These are phyloP conservation scores for Limonium bicolor DNA, from an alignment of 148 eudicot genomes.

Conservation along the genomic window DNA sequence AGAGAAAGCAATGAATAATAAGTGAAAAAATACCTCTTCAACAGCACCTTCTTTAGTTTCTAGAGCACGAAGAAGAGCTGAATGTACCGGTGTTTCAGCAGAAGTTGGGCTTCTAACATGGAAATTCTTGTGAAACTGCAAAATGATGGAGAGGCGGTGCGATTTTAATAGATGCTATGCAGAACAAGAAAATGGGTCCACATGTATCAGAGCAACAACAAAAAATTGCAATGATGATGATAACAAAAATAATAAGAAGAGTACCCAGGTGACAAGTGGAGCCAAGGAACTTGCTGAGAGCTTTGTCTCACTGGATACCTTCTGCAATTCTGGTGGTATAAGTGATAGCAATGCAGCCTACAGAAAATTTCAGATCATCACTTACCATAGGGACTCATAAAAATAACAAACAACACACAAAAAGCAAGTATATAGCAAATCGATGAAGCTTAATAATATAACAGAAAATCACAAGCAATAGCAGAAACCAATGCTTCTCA, in stretches of 20 bases:
- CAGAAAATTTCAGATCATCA: too few relatives aligned
- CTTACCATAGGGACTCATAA: too few relatives aligned
- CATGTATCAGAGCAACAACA: background rate
- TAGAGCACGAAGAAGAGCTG: constrained; percentile 51
- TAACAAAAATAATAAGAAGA: constrained; percentile 7
- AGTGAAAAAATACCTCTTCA: constrained; percentile 55
- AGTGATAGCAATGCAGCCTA: constrained; percentile 89
- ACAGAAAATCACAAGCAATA: too few relatives aligned
- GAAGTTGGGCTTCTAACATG: constrained; percentile 31
- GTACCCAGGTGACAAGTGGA: constrained; percentile 80
- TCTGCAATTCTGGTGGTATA: constrained; percentile 47
- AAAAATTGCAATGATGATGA: too few relatives aligned
- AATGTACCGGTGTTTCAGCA: constrained; percentile 34
- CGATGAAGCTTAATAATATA: too few relatives aligned
- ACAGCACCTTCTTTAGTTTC: constrained; percentile 75
- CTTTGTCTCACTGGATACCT: constrained; percentile 35
- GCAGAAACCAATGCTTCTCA: too few relatives aligned
- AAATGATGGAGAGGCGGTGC: too few relatives aligned
- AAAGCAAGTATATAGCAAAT: too few relatives aligned
- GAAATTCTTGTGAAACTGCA: constrained; percentile 62
- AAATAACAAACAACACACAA: too few relatives aligned
- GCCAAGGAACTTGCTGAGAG: constrained; percentile 41
- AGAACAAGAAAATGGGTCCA: background rate
- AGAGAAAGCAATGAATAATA: background rate
- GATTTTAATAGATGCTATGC: too few relatives aligned